These are phyloP conservation scores for Chytriomyces confervae DNA, from an alignment of 192 early-diverging fungal species.

Conservation along the genomic window DNA sequence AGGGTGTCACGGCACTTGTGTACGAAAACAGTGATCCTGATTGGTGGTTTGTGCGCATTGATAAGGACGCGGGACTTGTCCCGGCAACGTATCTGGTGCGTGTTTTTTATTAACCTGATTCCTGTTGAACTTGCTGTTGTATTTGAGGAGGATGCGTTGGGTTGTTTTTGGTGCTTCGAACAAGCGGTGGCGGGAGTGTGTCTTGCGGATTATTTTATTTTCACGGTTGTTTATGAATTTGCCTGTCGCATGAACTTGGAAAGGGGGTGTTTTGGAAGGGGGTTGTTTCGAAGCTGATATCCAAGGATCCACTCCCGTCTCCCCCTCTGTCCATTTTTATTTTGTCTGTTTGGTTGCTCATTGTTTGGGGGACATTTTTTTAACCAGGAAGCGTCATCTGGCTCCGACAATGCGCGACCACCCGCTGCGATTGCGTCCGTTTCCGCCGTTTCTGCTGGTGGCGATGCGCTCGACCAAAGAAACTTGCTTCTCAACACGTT, in stretches of 20 bases:
- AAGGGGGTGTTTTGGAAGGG: too few relatives aligned
- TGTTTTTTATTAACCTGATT: background rate
- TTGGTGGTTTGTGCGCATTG: constrained; percentile 86
- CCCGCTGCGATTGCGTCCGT: background rate
- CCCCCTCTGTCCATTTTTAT: too few relatives aligned
- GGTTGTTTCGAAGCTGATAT: too few relatives aligned
- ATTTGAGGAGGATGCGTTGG: background rate
- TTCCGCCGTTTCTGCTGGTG: background rate
- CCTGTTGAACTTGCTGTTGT: background rate
- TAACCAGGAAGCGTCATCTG: constrained; percentile 5
- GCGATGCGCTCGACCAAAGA: constrained; percentile 49
- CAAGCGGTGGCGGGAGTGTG: too few relatives aligned
- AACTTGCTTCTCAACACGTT: constrained; percentile 48
- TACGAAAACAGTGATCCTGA: constrained; percentile 87
- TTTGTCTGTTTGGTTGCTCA: too few relatives aligned
- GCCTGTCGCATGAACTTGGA: too few relatives aligned
- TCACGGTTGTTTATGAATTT: too few relatives aligned
- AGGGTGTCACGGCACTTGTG: constrained; percentile 58
- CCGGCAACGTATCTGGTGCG: constrained; percentile 82
- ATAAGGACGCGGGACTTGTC: constrained; percentile 79
- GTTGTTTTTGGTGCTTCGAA: too few relatives aligned
- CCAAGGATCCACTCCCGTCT: too few relatives aligned
- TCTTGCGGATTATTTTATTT: too few relatives aligned
- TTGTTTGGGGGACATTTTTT: background rate
- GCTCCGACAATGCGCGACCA: background rate